Evolutionary conservation across 2,329 filamentous ascomycete genomes (phyloP), one percentile per base, ranked within the genome.

Genomic region (Dothideomycetidae sp.): DNA sequence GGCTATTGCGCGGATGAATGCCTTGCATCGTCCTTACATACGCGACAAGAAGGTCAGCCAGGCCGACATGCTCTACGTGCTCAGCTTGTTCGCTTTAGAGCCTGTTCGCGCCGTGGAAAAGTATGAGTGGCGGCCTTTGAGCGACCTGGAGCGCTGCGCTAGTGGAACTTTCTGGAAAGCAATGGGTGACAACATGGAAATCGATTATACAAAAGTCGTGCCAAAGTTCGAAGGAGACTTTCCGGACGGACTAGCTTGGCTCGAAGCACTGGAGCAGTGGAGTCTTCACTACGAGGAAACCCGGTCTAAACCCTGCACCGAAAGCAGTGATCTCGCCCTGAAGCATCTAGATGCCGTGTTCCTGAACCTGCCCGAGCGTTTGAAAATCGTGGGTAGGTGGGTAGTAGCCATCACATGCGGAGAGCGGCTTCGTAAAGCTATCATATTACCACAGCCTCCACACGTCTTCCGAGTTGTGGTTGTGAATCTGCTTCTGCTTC

Each of bases 101-200:
- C 78, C 80, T 0, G 55, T 70, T 18, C 62, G 67, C 10, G 84
- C 78, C 63, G 67, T 80, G 19, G 53, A 64, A 4, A 59, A 59
- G 4, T 81, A 74, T 48, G 82, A 88, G 52, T 88, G 81, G 80
- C 70, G 81, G 2, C 28, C 59, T 3, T 53, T 82, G 14, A 77
- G 68, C 11, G 70, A 77, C 1, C 63, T 85, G 56, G 81, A 86
- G 54, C 54, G 63, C 7, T 80, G 76, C 43, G 79, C 78, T 0
- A 35, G 40, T 11, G 75, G 71, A 11, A 74, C 71, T 0, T 73
- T 80, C 49, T 85, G 78, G 79, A 81, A 80, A 54, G 65, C 66
- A 36, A 58, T 82, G 11, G 80, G 79, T 10, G 75, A 83, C 47
- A 70, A 71, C 36, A 78, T 85, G 71, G 67, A 64, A 0, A 79